Conservation (phyloP, 2,329 filamentous ascomycete species). For the Neodidymelliopsis sp. region DNA sequence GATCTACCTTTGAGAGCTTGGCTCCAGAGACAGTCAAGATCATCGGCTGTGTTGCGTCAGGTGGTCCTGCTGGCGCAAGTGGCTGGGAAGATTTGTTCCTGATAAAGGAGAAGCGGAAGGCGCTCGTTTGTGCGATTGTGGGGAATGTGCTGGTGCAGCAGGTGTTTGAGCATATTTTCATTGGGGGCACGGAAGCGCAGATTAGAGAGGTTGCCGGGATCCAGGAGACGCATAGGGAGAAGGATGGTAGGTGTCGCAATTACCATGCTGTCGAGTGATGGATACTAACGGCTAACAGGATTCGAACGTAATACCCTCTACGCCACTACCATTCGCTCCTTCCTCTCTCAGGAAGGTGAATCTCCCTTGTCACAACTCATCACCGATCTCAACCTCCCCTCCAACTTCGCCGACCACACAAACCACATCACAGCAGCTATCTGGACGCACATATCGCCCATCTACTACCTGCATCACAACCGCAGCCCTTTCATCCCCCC, state of each 20-base stretch:
- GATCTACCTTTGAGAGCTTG: constrained; percentile 3
- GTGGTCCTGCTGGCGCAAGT: constrained; percentile 27
- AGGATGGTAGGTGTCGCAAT: constrained; percentile 33
- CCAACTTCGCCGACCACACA: constrained; percentile 35
- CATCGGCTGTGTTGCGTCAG: constrained; percentile 36
- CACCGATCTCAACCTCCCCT: constrained; percentile 21
- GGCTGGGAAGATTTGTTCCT: constrained; percentile 40
- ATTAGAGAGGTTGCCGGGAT: constrained; percentile 10
- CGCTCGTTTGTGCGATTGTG: constrained; percentile 37
- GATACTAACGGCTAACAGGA: constrained; percentile 14
- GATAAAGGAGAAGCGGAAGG: constrained; percentile 23
- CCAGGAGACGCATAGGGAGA: constrained; percentile 17
- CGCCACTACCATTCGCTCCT: constrained; percentile 14
- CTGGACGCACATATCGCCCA: constrained; percentile 30
- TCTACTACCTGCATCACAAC: constrained; percentile 21
- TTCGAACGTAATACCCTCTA: constrained; percentile 31
- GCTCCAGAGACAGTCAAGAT: constrained; percentile 28
- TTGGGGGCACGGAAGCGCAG: constrained; percentile 26
- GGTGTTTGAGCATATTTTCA: constrained; percentile 36
- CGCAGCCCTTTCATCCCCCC: neutral
- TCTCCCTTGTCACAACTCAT: neutral
- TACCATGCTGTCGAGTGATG: neutral
- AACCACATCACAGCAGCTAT: constrained; percentile 25
- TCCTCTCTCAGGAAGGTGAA: constrained; percentile 1
- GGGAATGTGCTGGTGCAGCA: constrained; percentile 43